phyloP scores from a whole-genome alignment of 106 monocot species.

The Triglochin maritima region DNA sequence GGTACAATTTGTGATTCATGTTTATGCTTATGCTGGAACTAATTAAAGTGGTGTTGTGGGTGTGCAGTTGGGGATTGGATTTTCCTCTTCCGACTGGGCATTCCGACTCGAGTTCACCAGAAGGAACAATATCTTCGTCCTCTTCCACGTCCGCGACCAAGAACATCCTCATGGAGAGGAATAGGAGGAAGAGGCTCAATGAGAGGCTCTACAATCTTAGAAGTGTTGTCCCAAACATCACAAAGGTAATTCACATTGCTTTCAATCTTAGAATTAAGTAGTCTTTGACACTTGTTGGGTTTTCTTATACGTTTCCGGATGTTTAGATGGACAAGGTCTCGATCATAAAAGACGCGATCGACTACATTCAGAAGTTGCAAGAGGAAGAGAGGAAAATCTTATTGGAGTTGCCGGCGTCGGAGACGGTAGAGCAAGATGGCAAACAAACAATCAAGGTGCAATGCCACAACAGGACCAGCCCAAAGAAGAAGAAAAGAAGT shows the following conservation, averaged over 20 bases:
- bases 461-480: background rate
- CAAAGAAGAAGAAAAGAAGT: conserved; percentile 2
- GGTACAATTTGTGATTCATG: background rate
- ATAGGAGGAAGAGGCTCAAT: conserved; percentile 57
- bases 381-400: conserved; percentile 41
- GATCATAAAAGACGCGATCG: conserved; percentile 61
- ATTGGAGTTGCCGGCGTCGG: conserved; percentile 18
- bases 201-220: conserved; percentile 63
- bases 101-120: conserved; percentile 43
- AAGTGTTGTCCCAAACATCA: conserved; percentile 74
- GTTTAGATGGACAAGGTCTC: conserved; percentile 59
- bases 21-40: background rate
- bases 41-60: background rate
- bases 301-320: background rate
- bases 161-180: conserved; percentile 59
- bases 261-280: too few relatives aligned
- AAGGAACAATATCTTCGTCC: conserved; percentile 6
- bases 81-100: conserved; percentile 2
- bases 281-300: background rate
- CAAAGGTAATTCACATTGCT: conserved; percentile 33
- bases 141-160: conserved; percentile 13
- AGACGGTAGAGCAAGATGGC: background rate
- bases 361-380: conserved; percentile 51
- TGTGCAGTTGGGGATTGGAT: conserved; percentile 5
- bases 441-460: background rate